Conservation (phyloP, 768 basidiomycete genomes). For the Tulasnella sp. region DNA sequence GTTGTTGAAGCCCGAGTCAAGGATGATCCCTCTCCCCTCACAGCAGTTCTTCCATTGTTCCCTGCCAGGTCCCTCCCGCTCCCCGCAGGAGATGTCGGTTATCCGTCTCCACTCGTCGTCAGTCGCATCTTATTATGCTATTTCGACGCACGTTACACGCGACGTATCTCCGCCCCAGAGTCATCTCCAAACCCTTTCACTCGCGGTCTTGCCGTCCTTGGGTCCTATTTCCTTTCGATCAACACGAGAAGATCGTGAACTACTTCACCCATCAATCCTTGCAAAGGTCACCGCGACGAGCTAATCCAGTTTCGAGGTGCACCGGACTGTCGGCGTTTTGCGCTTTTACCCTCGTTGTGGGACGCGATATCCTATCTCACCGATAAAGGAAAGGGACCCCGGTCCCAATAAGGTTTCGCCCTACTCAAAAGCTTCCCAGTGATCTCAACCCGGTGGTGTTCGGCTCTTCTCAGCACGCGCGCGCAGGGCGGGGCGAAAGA, state of each 20-base stretch:
- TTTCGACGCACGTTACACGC: background rate
- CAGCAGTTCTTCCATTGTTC: background rate
- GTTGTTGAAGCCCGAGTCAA: background rate
- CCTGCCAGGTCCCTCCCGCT: background rate
- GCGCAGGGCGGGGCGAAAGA: background rate
- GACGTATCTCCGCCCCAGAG: background rate
- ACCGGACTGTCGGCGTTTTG: background rate
- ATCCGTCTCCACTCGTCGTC: background rate
- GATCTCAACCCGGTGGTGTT: background rate
- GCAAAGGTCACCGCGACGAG: conserved; percentile 1
- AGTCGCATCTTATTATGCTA: background rate
- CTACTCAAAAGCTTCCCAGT: background rate
- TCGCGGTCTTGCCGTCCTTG: too few relatives aligned
- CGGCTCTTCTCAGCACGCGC: background rate
- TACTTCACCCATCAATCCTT: background rate
- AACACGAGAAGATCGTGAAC: background rate
- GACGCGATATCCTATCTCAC: background rate
- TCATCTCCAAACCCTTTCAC: too few relatives aligned
- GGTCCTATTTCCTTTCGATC: background rate
- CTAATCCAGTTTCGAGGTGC: background rate
- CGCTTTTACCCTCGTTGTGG: background rate
- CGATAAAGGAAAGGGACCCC: background rate
- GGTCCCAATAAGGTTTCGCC: background rate
- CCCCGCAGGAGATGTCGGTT: background rate
- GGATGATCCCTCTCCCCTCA: background rate